Evolutionary conservation across 805 yeast genomes (phyloP).

Genomic region (Komagataella pastoris): DNA sequence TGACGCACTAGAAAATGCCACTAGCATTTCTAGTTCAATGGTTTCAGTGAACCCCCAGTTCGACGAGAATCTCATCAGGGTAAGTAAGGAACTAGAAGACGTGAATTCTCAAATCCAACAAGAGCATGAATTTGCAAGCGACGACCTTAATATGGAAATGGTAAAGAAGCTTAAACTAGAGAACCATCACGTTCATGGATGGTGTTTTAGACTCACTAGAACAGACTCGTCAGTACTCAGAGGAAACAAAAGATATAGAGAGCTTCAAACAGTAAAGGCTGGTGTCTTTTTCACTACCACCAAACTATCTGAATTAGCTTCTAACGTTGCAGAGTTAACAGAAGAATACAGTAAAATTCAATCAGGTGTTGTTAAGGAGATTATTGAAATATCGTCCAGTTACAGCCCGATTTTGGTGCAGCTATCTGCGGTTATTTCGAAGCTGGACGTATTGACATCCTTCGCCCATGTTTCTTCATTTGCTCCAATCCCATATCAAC

Average conservation of each 20-base stretch:
- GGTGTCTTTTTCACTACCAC: slow-evolving; percentile 86
- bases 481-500: slow-evolving; percentile 72
- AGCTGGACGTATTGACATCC: slow-evolving; percentile 70
- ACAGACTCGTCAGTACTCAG: slow-evolving; percentile 76
- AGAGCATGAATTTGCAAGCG: slow-evolving; percentile 53
- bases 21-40: slow-evolving; percentile 24
- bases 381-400: slow-evolving; percentile 67
- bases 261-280: slow-evolving; percentile 85
- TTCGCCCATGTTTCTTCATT: slow-evolving; percentile 77
- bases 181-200: slow-evolving; percentile 77
- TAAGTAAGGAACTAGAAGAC: slow-evolving; percentile 43
- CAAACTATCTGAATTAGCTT: slow-evolving; percentile 44
- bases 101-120: slow-evolving; percentile 40
- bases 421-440: slow-evolving; percentile 49
- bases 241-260: slow-evolving; percentile 46
- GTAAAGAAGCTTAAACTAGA: slow-evolving; percentile 87
- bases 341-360: slow-evolving; percentile 66
- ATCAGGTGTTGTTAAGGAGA: slow-evolving; percentile 66
- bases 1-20: slow-evolving; percentile 68
- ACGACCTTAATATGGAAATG: slow-evolving; percentile 66
- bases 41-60: slow-evolving; percentile 82
- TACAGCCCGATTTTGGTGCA: slow-evolving; percentile 69
- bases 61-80: slow-evolving; percentile 57
- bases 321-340: slow-evolving; percentile 42
- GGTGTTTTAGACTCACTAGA: slow-evolving; percentile 90